Base-by-base conservation (phyloP, 2,329 filamentous ascomycete species). In the Sporothrix brunneoviolacea region DNA sequence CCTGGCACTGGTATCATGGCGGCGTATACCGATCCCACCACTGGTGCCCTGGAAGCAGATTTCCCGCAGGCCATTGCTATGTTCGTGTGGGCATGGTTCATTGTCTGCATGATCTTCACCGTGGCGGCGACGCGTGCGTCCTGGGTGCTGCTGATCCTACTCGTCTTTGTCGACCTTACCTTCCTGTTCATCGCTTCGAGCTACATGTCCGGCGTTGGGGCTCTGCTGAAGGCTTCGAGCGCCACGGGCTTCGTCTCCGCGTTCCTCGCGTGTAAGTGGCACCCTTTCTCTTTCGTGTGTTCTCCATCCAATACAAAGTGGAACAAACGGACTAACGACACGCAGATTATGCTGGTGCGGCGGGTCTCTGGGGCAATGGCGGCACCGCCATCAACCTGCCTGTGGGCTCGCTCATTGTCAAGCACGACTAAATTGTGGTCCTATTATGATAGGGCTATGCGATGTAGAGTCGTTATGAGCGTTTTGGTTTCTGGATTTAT, bases 61-160 rank as follows among this genome's bases (percentile, higher is more conserved):
- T 70, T 72, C 52, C 73, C 78, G 53, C 65, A 74, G 49, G 82
- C 80, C 1, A 70, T 91, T 51, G 85, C 83, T 52, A 80, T 91
- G 64, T 91, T 86, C 75, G 71, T 91, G 54, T 81, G 81, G 8
- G 77, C 83, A 64, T 91, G 87, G 87, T 88, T 87, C 72, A 88
- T 91, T 70, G 91, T 91, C 73, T 91, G 86, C 47, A 83, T 81
- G 52, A 68, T 91, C 54, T 68, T 91, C 37, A 55, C 54, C 1
- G 51, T 55, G 12, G 54, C 51, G 36, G 49, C 51, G 27, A 55
- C 49, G 16, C 51, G 51, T 32, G 19, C 44, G 8, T 47, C 40
- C 8, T 55, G 54, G 51, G 45, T 35, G 22, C 35, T 54, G 40
- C 37, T 55, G 15, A 16, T 48, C 13, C 40, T 54, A 48, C 48